Evolutionary conservation across 2,329 filamentous ascomycete species (phyloP), one percentile per base, ranked within the genome.

Genomic region (Whalleya microplaca): DNA sequence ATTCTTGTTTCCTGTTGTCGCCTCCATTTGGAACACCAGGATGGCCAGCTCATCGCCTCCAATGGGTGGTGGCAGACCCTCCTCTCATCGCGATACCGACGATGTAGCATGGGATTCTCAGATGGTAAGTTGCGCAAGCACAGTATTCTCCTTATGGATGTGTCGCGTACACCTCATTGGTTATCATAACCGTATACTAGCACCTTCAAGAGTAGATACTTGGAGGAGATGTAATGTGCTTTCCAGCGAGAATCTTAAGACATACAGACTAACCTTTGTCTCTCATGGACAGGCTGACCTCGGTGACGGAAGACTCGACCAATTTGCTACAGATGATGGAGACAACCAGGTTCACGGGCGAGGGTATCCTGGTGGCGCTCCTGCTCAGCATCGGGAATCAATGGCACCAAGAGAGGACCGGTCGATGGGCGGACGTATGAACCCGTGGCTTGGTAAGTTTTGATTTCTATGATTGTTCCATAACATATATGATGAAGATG

Each of bases 251-350:
- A 3, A 12, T 12, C 3, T 12, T 14, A 12, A 16, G 32, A 37
- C 14, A 14, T 37, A 37, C 3, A 6, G 5, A 16, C 51, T 59
- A 32, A 51, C 45, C 29, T 20, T 20, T 32, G 9, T 16, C 0
- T 27, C 3, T 48, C 18, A 2, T 23, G 2, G 44, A 45, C 41
- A 69, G 66, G 41, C 37, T 9, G 65, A 69, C 20, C 53, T 69
- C 1, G 66, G 66, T 5, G 55, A 58, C 41, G 19, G 40, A 21
- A 55, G 66, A 14, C 45, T 65, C 10, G 65, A 67, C 23, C 62
- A 66, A 9, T 43, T 66, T 2, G 61, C 52, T 12, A 21, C 2
- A 14, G 60, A 65, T 18, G 51, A 23, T 12, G 12, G 20, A 18
- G 23, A 20, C 18, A 21, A n/a, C n/a, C n/a, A 9, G 18, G 23